These are phyloP conservation scores for Coniochaeta prunicola DNA, from an alignment of 2,329 filamentous ascomycete genomes.

Conservation along the genomic window DNA sequence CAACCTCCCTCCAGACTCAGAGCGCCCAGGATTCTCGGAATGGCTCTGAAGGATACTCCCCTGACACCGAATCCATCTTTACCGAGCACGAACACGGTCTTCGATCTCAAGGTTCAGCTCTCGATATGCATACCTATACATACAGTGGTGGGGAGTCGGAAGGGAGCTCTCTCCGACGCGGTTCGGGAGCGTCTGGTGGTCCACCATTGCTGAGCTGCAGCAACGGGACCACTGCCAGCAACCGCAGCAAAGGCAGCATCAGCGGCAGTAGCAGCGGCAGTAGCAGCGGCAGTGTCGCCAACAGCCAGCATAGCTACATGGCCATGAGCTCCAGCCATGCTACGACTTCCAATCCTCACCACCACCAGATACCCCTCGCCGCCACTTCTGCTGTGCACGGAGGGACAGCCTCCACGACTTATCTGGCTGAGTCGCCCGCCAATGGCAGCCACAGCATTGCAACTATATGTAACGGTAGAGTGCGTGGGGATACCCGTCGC, in stretches of 20 bases:
- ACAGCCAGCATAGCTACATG: background rate
- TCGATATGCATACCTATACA: conserved; percentile 18
- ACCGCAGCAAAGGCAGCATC: background rate
- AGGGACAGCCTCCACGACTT: background rate
- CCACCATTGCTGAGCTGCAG: conserved; percentile 15
- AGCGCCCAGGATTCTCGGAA: conserved; percentile 6
- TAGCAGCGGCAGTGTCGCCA: background rate
- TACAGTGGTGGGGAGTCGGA: conserved; percentile 18
- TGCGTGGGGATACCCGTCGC: conserved; percentile 9
- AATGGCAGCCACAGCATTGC: background rate
- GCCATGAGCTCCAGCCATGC: background rate
- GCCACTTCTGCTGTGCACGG: background rate
- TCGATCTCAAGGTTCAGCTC: conserved; percentile 16
- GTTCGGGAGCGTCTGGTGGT: conserved; percentile 14
- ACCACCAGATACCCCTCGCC: background rate
- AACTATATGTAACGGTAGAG: background rate
- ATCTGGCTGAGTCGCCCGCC: background rate
- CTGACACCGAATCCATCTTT: conserved; percentile 15
- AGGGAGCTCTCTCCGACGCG: conserved; percentile 17
- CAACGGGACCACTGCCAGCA: background rate
- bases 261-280: background rate
- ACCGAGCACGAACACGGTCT: conserved; percentile 17
- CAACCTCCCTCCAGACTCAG: background rate
- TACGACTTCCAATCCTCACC: background rate
- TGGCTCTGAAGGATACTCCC: conserved; percentile 10